These are phyloP conservation scores for Bodo saltans DNA, from an alignment of 78 protist genomes.

Conservation along the genomic window DNA sequence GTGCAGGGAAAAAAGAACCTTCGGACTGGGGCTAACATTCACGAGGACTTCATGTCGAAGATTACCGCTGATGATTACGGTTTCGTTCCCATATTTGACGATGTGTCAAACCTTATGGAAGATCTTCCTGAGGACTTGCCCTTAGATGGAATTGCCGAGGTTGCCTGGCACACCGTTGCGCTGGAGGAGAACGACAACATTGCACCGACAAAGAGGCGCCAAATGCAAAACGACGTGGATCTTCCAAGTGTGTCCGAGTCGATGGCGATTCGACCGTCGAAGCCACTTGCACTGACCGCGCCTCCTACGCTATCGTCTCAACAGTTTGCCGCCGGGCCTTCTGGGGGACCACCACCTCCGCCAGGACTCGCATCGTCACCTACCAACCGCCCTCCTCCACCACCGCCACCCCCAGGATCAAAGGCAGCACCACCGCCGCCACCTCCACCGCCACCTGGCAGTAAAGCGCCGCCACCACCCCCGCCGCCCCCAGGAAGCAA, in stretches of 20 bases:
- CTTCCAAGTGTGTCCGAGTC: background rate
- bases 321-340: background rate
- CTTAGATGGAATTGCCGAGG: background rate
- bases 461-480: background rate
- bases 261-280: background rate
- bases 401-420: background rate
- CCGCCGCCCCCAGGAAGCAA: background rate
- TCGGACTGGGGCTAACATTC: background rate
- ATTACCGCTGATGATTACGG: background rate
- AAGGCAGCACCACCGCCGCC: background rate
- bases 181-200: background rate
- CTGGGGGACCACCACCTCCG: background rate
- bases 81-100: background rate
- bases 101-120: background rate
- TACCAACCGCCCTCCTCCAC: background rate
- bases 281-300: no score
- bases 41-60: background rate
- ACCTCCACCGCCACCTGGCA: background rate
- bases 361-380: background rate
- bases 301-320: no score
- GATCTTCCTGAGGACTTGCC: background rate
- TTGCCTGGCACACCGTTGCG: background rate
- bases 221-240: background rate
- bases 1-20: background rate
- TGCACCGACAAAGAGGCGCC: background rate